These are phyloP conservation scores for Cephaloascus fragrans DNA, from an alignment of 805 yeast genomes.

Conservation along the genomic window DNA sequence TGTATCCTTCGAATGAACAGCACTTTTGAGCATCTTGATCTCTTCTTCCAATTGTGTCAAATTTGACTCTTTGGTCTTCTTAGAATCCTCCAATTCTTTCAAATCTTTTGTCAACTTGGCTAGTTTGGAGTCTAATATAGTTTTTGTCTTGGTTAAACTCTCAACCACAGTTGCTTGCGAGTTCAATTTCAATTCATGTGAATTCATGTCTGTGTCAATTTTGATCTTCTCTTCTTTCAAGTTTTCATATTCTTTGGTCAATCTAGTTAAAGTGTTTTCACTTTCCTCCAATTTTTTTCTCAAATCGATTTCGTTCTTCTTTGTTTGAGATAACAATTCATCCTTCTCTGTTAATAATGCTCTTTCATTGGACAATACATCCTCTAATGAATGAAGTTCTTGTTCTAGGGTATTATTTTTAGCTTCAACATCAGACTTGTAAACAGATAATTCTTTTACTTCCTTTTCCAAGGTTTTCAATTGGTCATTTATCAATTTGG, in stretches of 20 bases:
- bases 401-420: constrained; percentile 15
- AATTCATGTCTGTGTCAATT: background rate
- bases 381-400: constrained; percentile 16
- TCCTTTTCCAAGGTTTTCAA: constrained; percentile 40
- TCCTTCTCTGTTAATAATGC: constrained; percentile 37
- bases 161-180: background rate
- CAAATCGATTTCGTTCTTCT: constrained; percentile 25
- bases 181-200: background rate
- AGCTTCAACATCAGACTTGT: constrained; percentile 13
- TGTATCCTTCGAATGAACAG: constrained; percentile 19
- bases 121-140: background rate
- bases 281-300: constrained; percentile 10
- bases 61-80: background rate
- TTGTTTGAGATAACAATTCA: constrained; percentile 29
- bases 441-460: constrained; percentile 23
- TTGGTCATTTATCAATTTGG: constrained; percentile 47
- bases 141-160: background rate
- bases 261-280: background rate
- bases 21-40: constrained; percentile 14
- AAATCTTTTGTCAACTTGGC: background rate
- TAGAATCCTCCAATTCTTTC: background rate
- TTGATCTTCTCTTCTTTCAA: constrained; percentile 8
- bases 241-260: constrained; percentile 2
- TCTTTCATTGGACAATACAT: constrained; percentile 27
- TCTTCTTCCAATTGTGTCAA: constrained; percentile 8